Conservation (phyloP, 164 flowering plant species). For the Stephania yunnanensis region DNA sequence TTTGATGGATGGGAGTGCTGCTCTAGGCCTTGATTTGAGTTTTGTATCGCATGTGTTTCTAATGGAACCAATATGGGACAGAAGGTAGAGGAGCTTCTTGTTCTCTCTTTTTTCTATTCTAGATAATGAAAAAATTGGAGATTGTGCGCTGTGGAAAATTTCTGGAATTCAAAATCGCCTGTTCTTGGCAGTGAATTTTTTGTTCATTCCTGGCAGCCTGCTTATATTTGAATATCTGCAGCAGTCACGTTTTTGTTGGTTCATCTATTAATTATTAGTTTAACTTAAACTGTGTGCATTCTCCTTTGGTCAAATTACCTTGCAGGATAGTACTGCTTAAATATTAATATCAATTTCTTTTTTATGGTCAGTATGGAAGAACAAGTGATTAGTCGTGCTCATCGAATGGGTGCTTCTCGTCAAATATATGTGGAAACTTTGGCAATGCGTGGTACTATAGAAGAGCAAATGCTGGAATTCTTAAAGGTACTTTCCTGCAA, state of each 20-base stretch:
- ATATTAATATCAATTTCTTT: not conserved
- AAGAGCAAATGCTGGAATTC: constrained; percentile 88
- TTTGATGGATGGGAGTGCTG: constrained; percentile 97
- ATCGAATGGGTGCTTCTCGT: constrained; percentile 97
- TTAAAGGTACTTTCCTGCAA: constrained; percentile 47
- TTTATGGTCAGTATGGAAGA: constrained; percentile 79
- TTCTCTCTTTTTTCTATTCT: not conserved
- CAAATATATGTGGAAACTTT: constrained; percentile 90
- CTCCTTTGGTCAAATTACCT: not conserved
- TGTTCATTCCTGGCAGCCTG: not conserved
- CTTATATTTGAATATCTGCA: not conserved
- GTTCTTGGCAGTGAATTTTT: not conserved
- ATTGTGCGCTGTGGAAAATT: not conserved
- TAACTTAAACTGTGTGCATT: not conserved
- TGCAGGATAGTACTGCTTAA: not conserved
- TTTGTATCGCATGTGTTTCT: constrained; percentile 87
- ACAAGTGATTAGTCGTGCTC: constrained; percentile 99
- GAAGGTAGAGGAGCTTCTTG: constrained; percentile 50
- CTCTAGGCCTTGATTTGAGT: constrained; percentile 97
- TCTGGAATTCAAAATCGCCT: not conserved
- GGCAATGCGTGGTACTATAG: constrained; percentile 95
- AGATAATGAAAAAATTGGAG: not conserved
- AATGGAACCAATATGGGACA: constrained; percentile 99
- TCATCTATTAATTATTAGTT: not conserved
- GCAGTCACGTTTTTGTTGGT: not conserved